Base-by-base conservation (phyloP, 2,329 filamentous ascomycete genomes). In the Fusarium sp. region DNA sequence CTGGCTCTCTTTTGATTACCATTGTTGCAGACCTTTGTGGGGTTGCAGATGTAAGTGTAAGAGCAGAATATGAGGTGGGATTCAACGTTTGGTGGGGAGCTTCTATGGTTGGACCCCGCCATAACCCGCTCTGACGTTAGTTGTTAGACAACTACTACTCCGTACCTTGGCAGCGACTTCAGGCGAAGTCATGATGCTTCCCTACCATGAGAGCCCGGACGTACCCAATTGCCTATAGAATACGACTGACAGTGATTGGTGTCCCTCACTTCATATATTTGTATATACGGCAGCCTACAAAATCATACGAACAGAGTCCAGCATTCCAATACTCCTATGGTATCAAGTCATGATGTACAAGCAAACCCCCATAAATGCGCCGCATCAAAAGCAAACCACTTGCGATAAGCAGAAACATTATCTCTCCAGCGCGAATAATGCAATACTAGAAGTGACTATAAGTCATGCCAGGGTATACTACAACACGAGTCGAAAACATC, bases 1-100 rank as follows among this genome's bases (percentile, higher is more conserved):
- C 78, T n/a, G 86, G 83, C 78, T 82, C 74, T 70, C 50, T 47
- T n/a, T 77, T 78, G 55, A 78, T 68, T 45, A 82, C 63, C 84
- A 85, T 86, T 31, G 14, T 30, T 10, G 41, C 24, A n/a, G 45
- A 24, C 45, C 26, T 65, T 54, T 33, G 16, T n/a, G 33, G 28
- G 28, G 28, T 41, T 36, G 38, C 41, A 57, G 31, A 55, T 68
- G 50, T 65, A 55, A 48, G 54, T 58, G 66, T 56, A n/a, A 60
- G 64, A 61, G 58, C 61, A 59, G 56, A 68, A 62, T 61, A 56
- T 48, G 64, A 57, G 39, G 63, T 70, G 70, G 61, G 65, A 75
- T 68, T 33, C 31, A n/a, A 16, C 67, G 54, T 59, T 55, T 65
- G 54, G 58, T 66, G 51, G 59, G 60, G 64, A 69, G 53, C 57